Percentiles rank a stretch among this genome's conserved stretches.
Conservation (phyloP, 2,329 filamentous ascomycete genomes). For the Periconia sp. region DNA sequence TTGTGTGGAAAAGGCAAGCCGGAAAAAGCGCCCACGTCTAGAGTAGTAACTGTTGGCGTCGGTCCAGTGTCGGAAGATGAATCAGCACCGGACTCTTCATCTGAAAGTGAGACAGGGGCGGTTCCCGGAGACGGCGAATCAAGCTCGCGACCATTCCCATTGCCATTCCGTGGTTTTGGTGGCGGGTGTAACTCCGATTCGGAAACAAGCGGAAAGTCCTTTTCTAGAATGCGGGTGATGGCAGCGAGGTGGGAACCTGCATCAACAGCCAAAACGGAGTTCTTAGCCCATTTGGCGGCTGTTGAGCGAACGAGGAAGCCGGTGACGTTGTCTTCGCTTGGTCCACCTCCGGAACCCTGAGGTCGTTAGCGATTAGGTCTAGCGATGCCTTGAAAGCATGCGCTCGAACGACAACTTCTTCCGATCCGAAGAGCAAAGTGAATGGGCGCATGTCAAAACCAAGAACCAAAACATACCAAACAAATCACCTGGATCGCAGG, state of each 20-base stretch:
- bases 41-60: conserved; percentile 59
- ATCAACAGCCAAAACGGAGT: conserved; percentile 90
- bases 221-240: conserved; percentile 78
- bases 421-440: not conserved
- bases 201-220: conserved; percentile 55
- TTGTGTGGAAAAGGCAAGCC: conserved; percentile 74
- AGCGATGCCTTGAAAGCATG: too few relatives aligned
- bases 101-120: conserved; percentile 23
- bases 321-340: conserved; percentile 86
- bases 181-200: conserved; percentile 16
- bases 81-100: conserved; percentile 36
- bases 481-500: conserved; percentile 57
- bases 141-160: conserved; percentile 14
- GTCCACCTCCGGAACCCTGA: conserved; percentile 88
- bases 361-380: conserved; percentile 15
- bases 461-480: conserved; percentile 53
- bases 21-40: conserved; percentile 73
- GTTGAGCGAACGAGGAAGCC: conserved; percentile 86
- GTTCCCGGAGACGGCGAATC: conserved; percentile 36
- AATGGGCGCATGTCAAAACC: too few relatives aligned
- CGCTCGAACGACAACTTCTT: too few relatives aligned
- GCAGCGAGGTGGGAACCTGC: conserved; percentile 87
- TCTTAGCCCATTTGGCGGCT: conserved; percentile 77
- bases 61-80: conserved; percentile 35
- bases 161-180: conserved; percentile 22